A percentile compares a stretch with the other conserved stretches of the same genome.
These are phyloP conservation scores for Paecilomyces sp. DNA, from an alignment of 2,329 filamentous ascomycete species.

Conservation along the genomic window DNA sequence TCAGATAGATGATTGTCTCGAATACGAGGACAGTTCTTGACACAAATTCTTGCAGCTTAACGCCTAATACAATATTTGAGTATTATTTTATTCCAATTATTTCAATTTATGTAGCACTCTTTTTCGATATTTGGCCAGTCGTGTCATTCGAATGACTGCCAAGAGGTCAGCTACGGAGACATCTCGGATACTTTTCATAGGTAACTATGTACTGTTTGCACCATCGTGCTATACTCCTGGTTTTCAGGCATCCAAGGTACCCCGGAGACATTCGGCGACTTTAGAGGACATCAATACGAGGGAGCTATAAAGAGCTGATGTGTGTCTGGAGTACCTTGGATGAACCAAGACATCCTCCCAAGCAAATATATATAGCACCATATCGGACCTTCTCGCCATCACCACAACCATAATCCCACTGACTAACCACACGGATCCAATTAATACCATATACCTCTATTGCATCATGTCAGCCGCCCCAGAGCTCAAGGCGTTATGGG, in stretches of 20 bases:
- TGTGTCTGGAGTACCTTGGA: neutral
- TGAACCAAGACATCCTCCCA: neutral
- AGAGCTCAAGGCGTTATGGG: constrained; percentile 8
- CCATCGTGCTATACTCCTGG: neutral
- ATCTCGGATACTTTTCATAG: neutral
- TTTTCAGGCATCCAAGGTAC: neutral
- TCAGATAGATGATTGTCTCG: no score
- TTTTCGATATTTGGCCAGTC: neutral
- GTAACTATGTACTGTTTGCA: neutral
- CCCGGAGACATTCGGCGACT: neutral
- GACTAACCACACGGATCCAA: neutral
- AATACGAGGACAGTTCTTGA: no score
- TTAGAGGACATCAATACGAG: neutral
- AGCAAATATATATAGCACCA: neutral
- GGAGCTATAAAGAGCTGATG: neutral
- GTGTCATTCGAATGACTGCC: neutral
- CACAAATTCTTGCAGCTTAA: neutral
- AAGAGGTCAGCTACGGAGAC: neutral
- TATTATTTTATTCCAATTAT: neutral
- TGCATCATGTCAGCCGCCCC: neutral
- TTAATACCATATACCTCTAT: neutral
- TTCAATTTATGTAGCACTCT: neutral
- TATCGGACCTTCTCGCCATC: neutral
- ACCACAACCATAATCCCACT: neutral
- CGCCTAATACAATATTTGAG: neutral